Evolutionary conservation across 352 stramenopile genomes (phyloP), one percentile per base, ranked within the genome.

Genomic region (Globisporangium irregulare): DNA sequence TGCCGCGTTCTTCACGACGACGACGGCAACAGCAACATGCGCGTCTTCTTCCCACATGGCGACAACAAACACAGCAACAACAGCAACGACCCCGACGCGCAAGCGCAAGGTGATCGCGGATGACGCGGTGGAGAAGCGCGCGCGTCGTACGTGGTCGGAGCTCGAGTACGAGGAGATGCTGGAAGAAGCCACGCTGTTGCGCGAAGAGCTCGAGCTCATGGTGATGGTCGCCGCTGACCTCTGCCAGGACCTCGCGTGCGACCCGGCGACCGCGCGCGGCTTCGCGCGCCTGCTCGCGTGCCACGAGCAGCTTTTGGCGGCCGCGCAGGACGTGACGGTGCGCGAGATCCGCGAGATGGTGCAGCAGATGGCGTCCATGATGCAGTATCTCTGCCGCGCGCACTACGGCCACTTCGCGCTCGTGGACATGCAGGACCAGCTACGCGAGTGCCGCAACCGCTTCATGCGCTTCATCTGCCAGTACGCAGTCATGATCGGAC

Each of bases 401-500:
- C 84, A 92, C 71, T 87, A 86, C 75, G 70, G 79, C 38, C 79
- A 91, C 73, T 92, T 91, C 62, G 75, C 79, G 18, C 67, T 91
- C 38, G 68, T 92, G 43, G 84, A 92, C 59, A 92, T 92, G 84
- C 84, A 92, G 59, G 81, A 89, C 43, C 73, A 87, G 66, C 71
- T 92, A 32, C 74, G 75, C 41, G 79, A 81, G 43, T 90, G 78
- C 68, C 84, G 82, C 43, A 80, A 91, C 71, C 79, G 78, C 60
- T 90, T 90, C 68, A 90, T 91, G 84, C 81, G 81, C 62, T 92
- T 92, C 68, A 79, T 91, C 50, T 87, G 81, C 72, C 83, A 89
- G 70, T 84, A 92, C 76, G 82, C 80, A 34, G 59, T 73, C 55
- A 89, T 91, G 69, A 77, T 92, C 71, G 82, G 84, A 0, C 82